These are phyloP conservation scores for Xylariaceae sp. DNA, from an alignment of 2,329 filamentous ascomycete genomes.

Conservation along the genomic window DNA sequence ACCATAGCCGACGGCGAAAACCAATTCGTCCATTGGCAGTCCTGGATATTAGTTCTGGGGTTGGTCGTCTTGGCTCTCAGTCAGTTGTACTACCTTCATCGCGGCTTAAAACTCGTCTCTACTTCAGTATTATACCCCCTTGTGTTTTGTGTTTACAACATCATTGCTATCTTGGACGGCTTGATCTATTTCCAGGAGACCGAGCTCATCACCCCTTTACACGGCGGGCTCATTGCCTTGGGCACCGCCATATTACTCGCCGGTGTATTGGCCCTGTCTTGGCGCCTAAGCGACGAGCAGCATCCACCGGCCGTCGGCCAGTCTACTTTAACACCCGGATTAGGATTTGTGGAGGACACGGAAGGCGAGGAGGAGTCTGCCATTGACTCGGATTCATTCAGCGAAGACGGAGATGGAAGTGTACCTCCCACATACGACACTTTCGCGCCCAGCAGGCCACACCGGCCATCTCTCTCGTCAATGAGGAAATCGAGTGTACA, in stretches of 20 bases:
- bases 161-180: slow-evolving; percentile 94
- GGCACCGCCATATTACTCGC: slow-evolving; percentile 82
- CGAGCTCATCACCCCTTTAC: slow-evolving; percentile 68
- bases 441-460: slow-evolving; percentile 39
- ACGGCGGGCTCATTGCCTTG: slow-evolving; percentile 77
- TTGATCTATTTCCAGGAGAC: slow-evolving; percentile 95
- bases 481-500: slow-evolving; percentile 48
- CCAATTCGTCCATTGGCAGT: slow-evolving; percentile 93
- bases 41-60: slow-evolving; percentile 83
- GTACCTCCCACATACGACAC: slow-evolving; percentile 43
- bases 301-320: slow-evolving; percentile 56
- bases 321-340: slow-evolving; percentile 73
- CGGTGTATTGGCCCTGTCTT: slow-evolving; percentile 87
- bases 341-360: slow-evolving; percentile 73
- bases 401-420: slow-evolving; percentile 40
- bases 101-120: slow-evolving; percentile 88
- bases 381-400: slow-evolving; percentile 45
- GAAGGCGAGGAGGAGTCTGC: slow-evolving; percentile 57
- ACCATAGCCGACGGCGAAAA: slow-evolving; percentile 84
- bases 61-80: slow-evolving; percentile 78
- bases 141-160: slow-evolving; percentile 98
- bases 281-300: slow-evolving; percentile 81
- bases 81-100: slow-evolving; percentile 93
- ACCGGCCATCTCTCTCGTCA: slow-evolving; percentile 37
- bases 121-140: slow-evolving; percentile 95